Percentiles rank a stretch among this genome's conserved stretches.
Evolutionary conservation across 169 alveolate species (phyloP).

Genomic region (Eimeria maxima): DNA sequence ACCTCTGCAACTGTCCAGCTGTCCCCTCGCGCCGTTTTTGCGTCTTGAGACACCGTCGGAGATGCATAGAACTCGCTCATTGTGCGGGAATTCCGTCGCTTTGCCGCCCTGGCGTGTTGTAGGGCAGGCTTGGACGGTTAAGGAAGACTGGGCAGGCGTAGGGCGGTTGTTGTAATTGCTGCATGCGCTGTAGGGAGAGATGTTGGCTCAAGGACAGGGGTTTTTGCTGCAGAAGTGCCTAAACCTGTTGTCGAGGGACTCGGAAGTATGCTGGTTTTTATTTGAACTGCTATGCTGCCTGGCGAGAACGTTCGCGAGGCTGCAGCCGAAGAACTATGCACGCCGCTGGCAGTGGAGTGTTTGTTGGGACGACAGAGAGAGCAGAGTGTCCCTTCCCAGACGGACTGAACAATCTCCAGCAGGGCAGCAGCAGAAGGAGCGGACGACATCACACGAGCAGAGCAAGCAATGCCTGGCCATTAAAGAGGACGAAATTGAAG

Average conservation of each 20-base stretch:
- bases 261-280: constrained; percentile 43
- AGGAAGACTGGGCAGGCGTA: background rate
- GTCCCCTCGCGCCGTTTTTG: background rate
- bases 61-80: no score
- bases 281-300: constrained; percentile 64
- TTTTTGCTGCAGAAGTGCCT: constrained; percentile 48
- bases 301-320: constrained; percentile 49
- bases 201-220: constrained; percentile 40
- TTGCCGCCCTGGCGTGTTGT: background rate
- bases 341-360: constrained; percentile 35
- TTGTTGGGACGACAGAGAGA: background rate
- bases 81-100: background rate
- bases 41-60: background rate
- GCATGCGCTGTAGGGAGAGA: constrained; percentile 41
- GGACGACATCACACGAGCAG: background rate
- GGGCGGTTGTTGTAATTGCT: background rate
- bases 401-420: background rate
- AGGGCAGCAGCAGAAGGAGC: background rate
- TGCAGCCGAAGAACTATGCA: constrained; percentile 13
- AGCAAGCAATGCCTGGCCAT: background rate
- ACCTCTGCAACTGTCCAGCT: background rate
- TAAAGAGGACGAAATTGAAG: constrained; percentile 16
- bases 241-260: constrained; percentile 42
- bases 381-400: background rate
- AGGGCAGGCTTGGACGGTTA: background rate